phyloP scores from a whole-genome alignment of 2,329 filamentous ascomycete genomes.

The Phymatotrichopsis omnivora region DNA sequence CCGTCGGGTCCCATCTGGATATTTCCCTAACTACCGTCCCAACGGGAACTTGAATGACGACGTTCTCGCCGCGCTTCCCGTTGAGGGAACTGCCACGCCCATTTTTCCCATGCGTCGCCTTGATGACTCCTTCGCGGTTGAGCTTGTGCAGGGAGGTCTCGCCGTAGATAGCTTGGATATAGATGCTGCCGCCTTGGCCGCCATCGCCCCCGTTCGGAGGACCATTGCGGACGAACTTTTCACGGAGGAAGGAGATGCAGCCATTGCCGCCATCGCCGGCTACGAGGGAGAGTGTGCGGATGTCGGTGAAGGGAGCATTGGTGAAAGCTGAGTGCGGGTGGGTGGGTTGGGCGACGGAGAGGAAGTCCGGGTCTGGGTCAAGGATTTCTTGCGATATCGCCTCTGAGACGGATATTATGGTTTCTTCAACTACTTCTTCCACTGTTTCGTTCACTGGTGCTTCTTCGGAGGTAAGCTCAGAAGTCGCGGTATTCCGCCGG shows the following conservation, averaged over 20 bases:
- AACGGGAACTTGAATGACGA: constrained; percentile 82
- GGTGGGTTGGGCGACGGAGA: constrained; percentile 52
- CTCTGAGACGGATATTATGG: not conserved
- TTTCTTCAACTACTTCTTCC: not conserved
- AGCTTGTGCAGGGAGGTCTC: constrained; percentile 92
- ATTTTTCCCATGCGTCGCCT: constrained; percentile 65
- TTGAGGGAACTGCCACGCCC: constrained; percentile 63
- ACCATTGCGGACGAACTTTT: constrained; percentile 79
- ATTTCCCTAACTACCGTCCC: constrained; percentile 85
- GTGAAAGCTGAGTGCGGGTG: constrained; percentile 77
- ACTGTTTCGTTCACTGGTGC: too few relatives aligned
- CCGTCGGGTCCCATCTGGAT: constrained; percentile 41
- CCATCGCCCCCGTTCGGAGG: constrained; percentile 93
- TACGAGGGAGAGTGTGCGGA: constrained; percentile 64
- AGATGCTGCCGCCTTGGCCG: constrained; percentile 81
- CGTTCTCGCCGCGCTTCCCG: constrained; percentile 73
- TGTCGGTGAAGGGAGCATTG: constrained; percentile 73
- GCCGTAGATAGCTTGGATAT: constrained; percentile 83
- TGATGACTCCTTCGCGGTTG: constrained; percentile 61
- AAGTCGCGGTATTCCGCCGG: not conserved
- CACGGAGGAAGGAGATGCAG: constrained; percentile 86
- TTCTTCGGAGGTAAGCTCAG: constrained; percentile 1
- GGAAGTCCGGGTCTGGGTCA: constrained; percentile 10
- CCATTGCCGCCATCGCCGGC: constrained; percentile 80
- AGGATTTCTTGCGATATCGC: too few relatives aligned